A percentile compares a stretch with the other conserved stretches of the same genome.
Evolutionary conservation across 371 early-diverging fungal species (phyloP).

Genomic region (Lichtheimia ornata): DNA sequence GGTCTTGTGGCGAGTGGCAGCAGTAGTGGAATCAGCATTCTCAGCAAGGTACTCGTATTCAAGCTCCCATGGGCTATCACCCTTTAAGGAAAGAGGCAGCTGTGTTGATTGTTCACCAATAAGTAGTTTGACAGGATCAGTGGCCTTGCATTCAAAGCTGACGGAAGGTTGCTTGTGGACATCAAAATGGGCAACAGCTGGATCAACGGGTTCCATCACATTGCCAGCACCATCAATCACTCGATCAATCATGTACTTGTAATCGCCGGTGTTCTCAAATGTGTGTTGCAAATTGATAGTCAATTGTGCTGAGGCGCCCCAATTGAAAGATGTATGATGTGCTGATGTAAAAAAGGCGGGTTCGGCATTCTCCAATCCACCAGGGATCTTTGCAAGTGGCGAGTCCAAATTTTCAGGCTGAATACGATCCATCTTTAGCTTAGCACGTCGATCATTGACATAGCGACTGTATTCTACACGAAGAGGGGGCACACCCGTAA

Average conservation of each 20-base stretch:
- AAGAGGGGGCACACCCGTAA: slow-evolving; percentile 47
- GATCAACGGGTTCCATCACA: slow-evolving; percentile 20
- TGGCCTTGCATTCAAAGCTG: slow-evolving; percentile 37
- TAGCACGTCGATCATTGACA: slow-evolving; percentile 8
- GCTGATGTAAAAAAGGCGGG: slow-evolving; percentile 24
- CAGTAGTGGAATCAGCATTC: background rate
- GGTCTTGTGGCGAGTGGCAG: background rate
- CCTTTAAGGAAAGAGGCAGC: slow-evolving; percentile 35
- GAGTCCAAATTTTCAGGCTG: slow-evolving; percentile 42
- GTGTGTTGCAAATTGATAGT: slow-evolving; percentile 30
- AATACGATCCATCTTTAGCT: slow-evolving; percentile 37
- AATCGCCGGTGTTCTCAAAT: slow-evolving; percentile 25
- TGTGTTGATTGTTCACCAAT: slow-evolving; percentile 29
- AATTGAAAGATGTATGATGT: slow-evolving; percentile 17
- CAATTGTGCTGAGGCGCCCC: slow-evolving; percentile 39
- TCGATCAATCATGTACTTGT: slow-evolving; percentile 26
- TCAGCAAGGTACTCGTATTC: slow-evolving; percentile 22
- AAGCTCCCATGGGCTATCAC: slow-evolving; percentile 35
- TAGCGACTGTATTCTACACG: slow-evolving; percentile 33
- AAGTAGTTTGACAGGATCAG: slow-evolving; percentile 36
- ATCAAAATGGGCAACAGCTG: slow-evolving; percentile 15
- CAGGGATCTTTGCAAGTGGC: slow-evolving; percentile 25
- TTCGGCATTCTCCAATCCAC: slow-evolving; percentile 23
- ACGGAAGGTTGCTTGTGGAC: slow-evolving; percentile 40
- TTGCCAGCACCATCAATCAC: slow-evolving; percentile 51